Percentiles rank a stretch among this genome's conserved stretches.
These are phyloP conservation scores for Lyophyllum atratum DNA, from an alignment of 768 basidiomycete species.

Conservation along the genomic window DNA sequence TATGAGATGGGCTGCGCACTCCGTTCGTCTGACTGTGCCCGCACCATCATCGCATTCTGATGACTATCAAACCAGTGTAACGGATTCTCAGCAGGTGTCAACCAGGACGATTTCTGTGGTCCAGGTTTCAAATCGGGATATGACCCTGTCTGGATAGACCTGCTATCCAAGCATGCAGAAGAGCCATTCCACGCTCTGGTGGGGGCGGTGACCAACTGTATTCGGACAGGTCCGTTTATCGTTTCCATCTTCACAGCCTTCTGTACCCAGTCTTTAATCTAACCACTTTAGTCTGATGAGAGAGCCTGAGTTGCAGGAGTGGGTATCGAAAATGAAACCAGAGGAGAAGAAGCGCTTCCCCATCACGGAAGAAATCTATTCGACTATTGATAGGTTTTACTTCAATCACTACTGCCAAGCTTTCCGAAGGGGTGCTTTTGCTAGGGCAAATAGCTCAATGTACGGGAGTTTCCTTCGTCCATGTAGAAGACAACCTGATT, in stretches of 20 bases:
- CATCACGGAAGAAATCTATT: constrained; percentile 70
- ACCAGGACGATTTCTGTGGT: constrained; percentile 82
- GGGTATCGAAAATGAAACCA: constrained; percentile 65
- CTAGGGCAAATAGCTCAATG: constrained; percentile 89
- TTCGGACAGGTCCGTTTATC: constrained; percentile 63
- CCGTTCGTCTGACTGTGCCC: constrained; percentile 46
- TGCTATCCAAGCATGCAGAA: constrained; percentile 80
- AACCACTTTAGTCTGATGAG: constrained; percentile 59
- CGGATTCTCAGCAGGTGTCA: constrained; percentile 87
- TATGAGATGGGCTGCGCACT: constrained; percentile 90
- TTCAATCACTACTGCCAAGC: constrained; percentile 90
- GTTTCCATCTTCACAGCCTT: neutral
- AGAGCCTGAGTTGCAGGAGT: constrained; percentile 88
- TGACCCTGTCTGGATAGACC: constrained; percentile 92
- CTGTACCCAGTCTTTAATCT: neutral
- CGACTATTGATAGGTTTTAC: constrained; percentile 83
- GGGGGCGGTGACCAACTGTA: constrained; percentile 96
- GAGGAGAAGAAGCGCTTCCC: constrained; percentile 58
- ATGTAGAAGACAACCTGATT: neutral
- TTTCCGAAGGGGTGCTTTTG: constrained; percentile 89
- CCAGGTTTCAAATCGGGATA: constrained; percentile 81
- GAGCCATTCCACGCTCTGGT: constrained; percentile 84
- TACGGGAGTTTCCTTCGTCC: constrained; percentile 40
- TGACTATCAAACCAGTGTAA: constrained; percentile 59
- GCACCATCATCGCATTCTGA: neutral